phyloP scores from a whole-genome alignment of 805 yeast genomes.

The Kodamaea jinghongensis region DNA sequence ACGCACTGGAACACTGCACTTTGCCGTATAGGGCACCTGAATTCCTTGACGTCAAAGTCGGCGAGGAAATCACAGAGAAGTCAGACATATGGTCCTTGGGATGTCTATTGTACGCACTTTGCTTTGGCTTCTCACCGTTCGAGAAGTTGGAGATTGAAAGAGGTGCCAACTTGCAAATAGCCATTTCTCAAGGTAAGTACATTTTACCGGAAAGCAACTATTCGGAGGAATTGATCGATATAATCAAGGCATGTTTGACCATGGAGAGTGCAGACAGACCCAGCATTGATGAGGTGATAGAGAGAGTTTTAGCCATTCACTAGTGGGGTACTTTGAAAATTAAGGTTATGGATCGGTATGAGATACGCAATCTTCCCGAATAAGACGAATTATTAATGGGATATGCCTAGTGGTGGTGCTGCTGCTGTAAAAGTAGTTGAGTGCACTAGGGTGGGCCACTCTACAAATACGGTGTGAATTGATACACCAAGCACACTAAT shows the following conservation, averaged over 20 bases:
- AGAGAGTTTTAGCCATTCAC: conserved; percentile 41
- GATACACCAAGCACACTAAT: too few species aligned
- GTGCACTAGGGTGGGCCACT: too few species aligned
- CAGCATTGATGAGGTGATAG: conserved; percentile 54
- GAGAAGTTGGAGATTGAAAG: conserved; percentile 75
- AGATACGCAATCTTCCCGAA: too few species aligned
- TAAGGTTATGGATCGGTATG: too few species aligned
- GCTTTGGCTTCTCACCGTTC: conserved; percentile 83
- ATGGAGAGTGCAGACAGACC: conserved; percentile 67
- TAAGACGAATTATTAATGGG: too few species aligned
- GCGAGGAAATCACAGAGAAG: conserved; percentile 62
- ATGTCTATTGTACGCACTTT: conserved; percentile 70
- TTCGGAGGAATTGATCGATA: conserved; percentile 50
- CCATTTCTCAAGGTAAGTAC: conserved; percentile 67
- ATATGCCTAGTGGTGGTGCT: too few species aligned
- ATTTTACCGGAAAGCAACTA: conserved; percentile 53
- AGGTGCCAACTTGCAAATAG: conserved; percentile 79
- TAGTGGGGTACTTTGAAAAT: too few species aligned
- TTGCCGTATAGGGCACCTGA: conserved; percentile 91
- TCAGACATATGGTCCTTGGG: conserved; percentile 94
- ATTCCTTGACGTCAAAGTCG: conserved; percentile 70
- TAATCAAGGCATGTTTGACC: conserved; percentile 60
- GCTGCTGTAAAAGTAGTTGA: too few species aligned
- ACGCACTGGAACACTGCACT: conserved; percentile 82
- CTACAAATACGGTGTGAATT: too few species aligned